A percentile compares a stretch with the other conserved stretches of the same genome.
These are phyloP conservation scores for Byssoonygena ceratinophila DNA, from an alignment of 2,329 filamentous ascomycete species.

Conservation along the genomic window DNA sequence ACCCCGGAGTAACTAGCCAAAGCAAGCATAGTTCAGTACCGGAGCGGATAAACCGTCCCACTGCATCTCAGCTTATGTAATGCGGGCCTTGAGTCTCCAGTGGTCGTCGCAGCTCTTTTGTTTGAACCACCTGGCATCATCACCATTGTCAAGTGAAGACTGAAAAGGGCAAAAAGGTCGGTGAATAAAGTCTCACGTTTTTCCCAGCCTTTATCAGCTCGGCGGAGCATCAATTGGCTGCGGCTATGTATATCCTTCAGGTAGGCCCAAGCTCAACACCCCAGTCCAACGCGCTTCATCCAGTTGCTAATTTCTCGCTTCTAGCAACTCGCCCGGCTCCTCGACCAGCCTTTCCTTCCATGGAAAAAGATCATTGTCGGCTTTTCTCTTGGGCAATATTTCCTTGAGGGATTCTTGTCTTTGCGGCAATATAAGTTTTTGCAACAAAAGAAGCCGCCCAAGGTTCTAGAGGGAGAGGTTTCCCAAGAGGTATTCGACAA, in stretches of 20 bases:
- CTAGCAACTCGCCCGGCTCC: slow-evolving; percentile 63
- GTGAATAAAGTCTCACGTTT: not conserved
- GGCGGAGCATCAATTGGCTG: not conserved
- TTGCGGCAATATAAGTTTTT: slow-evolving; percentile 83
- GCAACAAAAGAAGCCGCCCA: slow-evolving; percentile 66
- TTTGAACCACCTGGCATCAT: slow-evolving; percentile 12
- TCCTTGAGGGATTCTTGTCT: slow-evolving; percentile 81
- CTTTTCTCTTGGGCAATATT: slow-evolving; percentile 84
- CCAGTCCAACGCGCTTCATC: slow-evolving; percentile 9
- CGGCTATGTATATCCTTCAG: slow-evolving; percentile 31
- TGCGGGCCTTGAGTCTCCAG: not conserved
- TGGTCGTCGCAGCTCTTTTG: not conserved
- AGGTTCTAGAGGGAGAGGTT: slow-evolving; percentile 79
- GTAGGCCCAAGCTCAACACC: slow-evolving; percentile 19
- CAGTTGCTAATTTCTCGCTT: not conserved
- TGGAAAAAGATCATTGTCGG: slow-evolving; percentile 96
- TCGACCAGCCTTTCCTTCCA: slow-evolving; percentile 86
- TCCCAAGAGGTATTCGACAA: slow-evolving; percentile 87
- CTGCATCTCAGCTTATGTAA: not conserved
- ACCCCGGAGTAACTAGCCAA: not conserved
- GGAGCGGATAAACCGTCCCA: not conserved
- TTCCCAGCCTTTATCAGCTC: not conserved
- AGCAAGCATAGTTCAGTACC: not conserved
- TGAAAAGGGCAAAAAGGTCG: not conserved
- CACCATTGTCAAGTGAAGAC: not conserved